phyloP scores from a whole-genome alignment of 2,329 filamentous ascomycete species.

The Tolypocladium pustulatum region DNA sequence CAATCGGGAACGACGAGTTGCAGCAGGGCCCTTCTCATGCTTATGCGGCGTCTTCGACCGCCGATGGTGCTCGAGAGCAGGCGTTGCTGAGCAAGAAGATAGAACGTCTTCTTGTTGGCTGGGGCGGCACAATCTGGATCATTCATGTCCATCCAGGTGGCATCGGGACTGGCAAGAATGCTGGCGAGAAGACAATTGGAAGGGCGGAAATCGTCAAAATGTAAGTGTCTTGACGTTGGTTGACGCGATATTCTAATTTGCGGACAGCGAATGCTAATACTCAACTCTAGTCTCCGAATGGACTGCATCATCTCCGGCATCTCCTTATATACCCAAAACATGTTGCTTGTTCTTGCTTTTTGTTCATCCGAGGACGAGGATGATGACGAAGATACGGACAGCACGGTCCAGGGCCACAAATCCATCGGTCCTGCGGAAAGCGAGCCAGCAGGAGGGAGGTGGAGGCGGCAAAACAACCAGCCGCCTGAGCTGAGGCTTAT shows the following conservation, averaged over 20 bases:
- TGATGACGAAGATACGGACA: constrained; percentile 29
- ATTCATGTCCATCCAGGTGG: constrained; percentile 77
- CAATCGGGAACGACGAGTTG: constrained; percentile 60
- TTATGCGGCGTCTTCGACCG: constrained; percentile 31
- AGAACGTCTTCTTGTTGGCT: constrained; percentile 84
- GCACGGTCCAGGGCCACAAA: constrained; percentile 25
- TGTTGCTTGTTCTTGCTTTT: constrained; percentile 87
- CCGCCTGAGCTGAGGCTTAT: constrained; percentile 87
- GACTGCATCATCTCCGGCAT: constrained; percentile 98
- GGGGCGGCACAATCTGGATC: constrained; percentile 95
- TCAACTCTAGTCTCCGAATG: constrained; percentile 62
- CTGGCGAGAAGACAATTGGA: constrained; percentile 61
- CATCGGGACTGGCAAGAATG: constrained; percentile 53
- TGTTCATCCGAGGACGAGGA: constrained; percentile 65
- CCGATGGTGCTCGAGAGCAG: constrained; percentile 38
- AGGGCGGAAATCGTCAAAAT: constrained; percentile 87
- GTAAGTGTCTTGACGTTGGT: constrained; percentile 39
- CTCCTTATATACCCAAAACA: constrained; percentile 86
- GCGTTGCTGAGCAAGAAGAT: constrained; percentile 35
- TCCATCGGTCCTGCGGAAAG: constrained; percentile 37
- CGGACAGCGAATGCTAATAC: background rate
- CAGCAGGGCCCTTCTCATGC: constrained; percentile 26
- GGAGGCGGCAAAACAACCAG: constrained; percentile 65
- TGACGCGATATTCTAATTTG: background rate
- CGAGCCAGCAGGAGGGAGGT: constrained; percentile 54